Base-by-base conservation (phyloP, 768 basidiomycete genomes). In the Lactarius pseudohatsudake region DNA sequence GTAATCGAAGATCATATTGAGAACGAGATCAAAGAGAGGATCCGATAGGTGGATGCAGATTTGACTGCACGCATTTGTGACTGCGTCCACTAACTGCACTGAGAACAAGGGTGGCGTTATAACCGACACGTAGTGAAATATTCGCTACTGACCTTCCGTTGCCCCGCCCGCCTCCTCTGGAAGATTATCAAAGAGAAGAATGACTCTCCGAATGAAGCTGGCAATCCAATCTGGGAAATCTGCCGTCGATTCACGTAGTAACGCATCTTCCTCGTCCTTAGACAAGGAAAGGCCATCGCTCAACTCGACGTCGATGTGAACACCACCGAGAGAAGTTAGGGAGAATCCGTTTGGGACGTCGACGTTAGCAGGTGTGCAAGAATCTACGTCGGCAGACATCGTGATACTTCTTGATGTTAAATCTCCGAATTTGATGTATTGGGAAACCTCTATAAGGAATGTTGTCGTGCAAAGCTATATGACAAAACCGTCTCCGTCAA, bases 1-100 rank as follows among this genome's bases (percentile, higher is more conserved):
- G 72, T 94, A 94, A 73, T 94, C 87, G 74, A 82, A 90, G 64
- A 95, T 85, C 82, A 94, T 87, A 71, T 92, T 89, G 56, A 95
- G 79, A 4, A 90, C 91, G 67, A 91, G 80, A 72, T 93, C 90
- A 75, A 86, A 94, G 26, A 94, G 79, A 2, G 85, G 81, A 50
- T 88, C 87, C 0, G 89, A 90, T 3, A 90, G 77, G 75, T 91
- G 90, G 16, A 85, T 82, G 76, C 88, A 91, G 50, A 92, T 90
- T 72, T 88, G 86, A 72, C 84, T 88, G 79, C 89, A 92, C 3
- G 90, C 88, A 36, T 86, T 83, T 34, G 84, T 84, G 26, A 92
- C 89, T 13, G 88, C 86, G 74, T 92, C 90, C 30, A 92, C 86
- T 26, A 93, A 81, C 73, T 90, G 86, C 18, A 86, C 90, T 89